Base-by-base conservation (phyloP, 495 filamentous ascomycete genomes). In the Aspergillus saccharolyticus region DNA sequence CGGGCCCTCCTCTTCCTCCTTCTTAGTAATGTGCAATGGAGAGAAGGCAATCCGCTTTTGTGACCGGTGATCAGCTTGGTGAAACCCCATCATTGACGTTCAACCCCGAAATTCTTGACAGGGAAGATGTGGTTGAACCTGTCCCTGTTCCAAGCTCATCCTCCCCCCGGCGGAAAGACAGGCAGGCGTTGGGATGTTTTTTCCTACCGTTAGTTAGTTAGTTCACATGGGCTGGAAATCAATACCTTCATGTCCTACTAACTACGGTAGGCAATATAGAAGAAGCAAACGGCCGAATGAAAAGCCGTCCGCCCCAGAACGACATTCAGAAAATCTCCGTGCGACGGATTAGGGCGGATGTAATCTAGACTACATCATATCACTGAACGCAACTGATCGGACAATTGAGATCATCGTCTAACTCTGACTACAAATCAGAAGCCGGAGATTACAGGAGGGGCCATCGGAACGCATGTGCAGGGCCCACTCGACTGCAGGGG, bases 351-450 rank as follows among this genome's bases (percentile, higher is more conserved):
- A n/a, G 25, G 46, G 46, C 46, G 46, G 46, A 28, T 22, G 46
- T 25, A 49, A 49, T 49, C 46, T 25, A 20, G 44, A 22, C 44
- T 46, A 44, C 43, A 24, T 51, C 59, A 64, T 60, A 60, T 59
- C 61, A 61, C 55, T 21, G 47, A 59, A 55, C 52, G 30, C 64
- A 44, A 56, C 52, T 56, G 57, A 62, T 67, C 64, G 61, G 64
- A 67, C 64, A 62, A 61, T 60, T 66, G 64, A 67, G 64, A 64
- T 67, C 64, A 67, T 67, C 64, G 51, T 44, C 53, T 44, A 54
- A 28, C 30, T 57, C 59, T 52, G 33, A 54, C 64, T 62, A 64
- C 64, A 62, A 67, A 67, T 67, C 64, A 67, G 58, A 64, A 46
- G 43, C 54, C 61, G 54, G 59, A 66, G 58, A 66, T 66, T 61